Conservation (phyloP, 2,329 filamentous ascomycete species). For the Achaetomium macrosporum region DNA sequence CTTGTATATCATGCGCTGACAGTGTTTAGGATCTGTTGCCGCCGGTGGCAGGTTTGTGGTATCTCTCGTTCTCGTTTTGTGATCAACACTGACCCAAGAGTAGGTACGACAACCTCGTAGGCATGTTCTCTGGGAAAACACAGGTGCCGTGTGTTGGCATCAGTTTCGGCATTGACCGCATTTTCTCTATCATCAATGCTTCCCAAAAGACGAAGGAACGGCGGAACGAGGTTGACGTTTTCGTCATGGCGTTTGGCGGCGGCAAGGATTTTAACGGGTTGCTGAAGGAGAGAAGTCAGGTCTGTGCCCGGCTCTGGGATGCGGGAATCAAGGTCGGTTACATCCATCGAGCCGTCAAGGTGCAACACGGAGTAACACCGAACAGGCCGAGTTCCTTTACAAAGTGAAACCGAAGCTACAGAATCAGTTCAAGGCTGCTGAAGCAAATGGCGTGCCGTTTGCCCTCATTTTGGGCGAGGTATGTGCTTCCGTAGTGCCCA, state of each 20-base stretch:
- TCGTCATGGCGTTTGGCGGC: conserved; percentile 89
- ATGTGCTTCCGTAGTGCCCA: background rate
- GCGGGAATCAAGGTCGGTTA: conserved; percentile 65
- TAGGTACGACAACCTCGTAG: conserved; percentile 79
- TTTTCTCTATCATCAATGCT: conserved; percentile 86
- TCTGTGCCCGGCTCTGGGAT: conserved; percentile 58
- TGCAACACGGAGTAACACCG: background rate
- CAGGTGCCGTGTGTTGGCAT: conserved; percentile 84
- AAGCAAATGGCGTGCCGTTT: conserved; percentile 72
- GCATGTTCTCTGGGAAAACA: conserved; percentile 83
- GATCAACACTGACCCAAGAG: background rate
- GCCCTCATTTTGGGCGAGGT: conserved; percentile 79
- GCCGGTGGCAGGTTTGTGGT: conserved; percentile 62
- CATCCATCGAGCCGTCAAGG: background rate
- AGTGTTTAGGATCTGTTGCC: conserved; percentile 49
- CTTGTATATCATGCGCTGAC: conserved; percentile 1
- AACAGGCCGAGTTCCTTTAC: conserved; percentile 71
- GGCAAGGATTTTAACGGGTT: conserved; percentile 78
- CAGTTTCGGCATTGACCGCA: conserved; percentile 91
- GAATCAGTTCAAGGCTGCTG: conserved; percentile 86
- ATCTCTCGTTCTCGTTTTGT: background rate
- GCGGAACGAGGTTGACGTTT: conserved; percentile 78
- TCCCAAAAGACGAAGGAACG: conserved; percentile 51
- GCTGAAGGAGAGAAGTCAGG: conserved; percentile 52
- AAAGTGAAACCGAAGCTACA: conserved; percentile 88